Conservation (phyloP, 2,329 filamentous ascomycete genomes). For the Botrytis sinoallii region DNA sequence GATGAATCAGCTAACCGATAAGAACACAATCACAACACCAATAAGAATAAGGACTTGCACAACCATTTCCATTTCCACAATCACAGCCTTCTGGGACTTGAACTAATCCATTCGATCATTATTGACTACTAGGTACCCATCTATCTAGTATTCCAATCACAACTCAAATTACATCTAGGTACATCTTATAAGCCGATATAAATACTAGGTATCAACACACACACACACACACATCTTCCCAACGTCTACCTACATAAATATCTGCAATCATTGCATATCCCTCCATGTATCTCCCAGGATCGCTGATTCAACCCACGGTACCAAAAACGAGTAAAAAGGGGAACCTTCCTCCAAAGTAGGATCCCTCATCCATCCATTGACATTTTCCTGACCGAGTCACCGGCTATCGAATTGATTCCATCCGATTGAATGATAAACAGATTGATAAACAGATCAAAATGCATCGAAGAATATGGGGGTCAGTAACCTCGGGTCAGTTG, state of each 20-base stretch:
- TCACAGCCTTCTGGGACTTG: neutral
- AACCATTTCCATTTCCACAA: too few species aligned
- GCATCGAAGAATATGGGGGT: neutral
- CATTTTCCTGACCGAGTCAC: slow-evolving; percentile 13
- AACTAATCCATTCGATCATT: too few species aligned
- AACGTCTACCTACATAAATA: neutral
- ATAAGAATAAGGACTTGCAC: neutral
- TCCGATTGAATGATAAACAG: slow-evolving; percentile 10
- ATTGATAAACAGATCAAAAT: neutral
- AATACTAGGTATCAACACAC: neutral
- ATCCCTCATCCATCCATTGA: neutral
- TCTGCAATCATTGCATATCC: neutral
- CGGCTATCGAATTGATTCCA: neutral
- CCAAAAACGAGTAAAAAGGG: neutral
- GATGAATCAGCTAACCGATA: slow-evolving; percentile 1
- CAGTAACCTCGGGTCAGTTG: neutral
- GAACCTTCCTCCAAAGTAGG: neutral
- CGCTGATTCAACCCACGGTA: neutral
- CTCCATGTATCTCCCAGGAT: neutral
- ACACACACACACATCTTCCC: neutral
- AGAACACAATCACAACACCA: neutral
- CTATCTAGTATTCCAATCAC: neutral
- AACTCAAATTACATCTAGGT: neutral
- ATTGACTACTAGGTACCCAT: too few species aligned
- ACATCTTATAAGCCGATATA: neutral